phyloP scores from a whole-genome alignment of 1,139 yeast genomes.

The Scheffersomyces cryptocercus region DNA sequence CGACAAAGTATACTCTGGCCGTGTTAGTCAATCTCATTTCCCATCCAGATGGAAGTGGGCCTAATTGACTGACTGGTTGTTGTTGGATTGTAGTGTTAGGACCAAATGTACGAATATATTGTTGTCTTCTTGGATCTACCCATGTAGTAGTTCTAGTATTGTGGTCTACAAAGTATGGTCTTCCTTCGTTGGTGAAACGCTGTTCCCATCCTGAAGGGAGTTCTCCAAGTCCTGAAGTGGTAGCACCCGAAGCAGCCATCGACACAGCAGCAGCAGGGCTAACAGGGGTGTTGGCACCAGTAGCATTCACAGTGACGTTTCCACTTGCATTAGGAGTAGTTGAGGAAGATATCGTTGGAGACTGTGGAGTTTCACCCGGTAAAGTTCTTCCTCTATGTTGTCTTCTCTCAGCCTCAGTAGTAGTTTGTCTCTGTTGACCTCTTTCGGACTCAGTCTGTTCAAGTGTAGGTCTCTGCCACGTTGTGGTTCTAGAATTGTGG shows the following conservation, averaged over 20 bases:
- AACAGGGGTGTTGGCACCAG: constrained; percentile 50
- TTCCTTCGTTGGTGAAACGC: constrained; percentile 95
- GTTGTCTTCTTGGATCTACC: constrained; percentile 99
- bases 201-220: constrained; percentile 99
- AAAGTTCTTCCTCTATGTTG: constrained; percentile 89
- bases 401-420: constrained; percentile 84
- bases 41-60: constrained; percentile 99
- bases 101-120: constrained; percentile 93
- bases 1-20: constrained; percentile 97
- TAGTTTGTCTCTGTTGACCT: constrained; percentile 57
- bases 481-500: constrained; percentile 95
- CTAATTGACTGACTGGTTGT: constrained; percentile 97
- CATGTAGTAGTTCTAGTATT: constrained; percentile 98
- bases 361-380: constrained; percentile 66
- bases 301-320: constrained; percentile 47
- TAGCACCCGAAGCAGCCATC: constrained; percentile 86
- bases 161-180: constrained; percentile 97
- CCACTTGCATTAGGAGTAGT: constrained; percentile 34
- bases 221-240: constrained; percentile 95
- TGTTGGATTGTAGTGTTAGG: constrained; percentile 90
- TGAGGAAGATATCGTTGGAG: constrained; percentile 35
- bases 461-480: constrained; percentile 94
- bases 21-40: constrained; percentile 99
- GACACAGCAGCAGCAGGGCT: constrained; percentile 74
- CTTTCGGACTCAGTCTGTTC: constrained; percentile 70